Evolutionary conservation across 2,329 filamentous ascomycete genomes (phyloP).

Genomic region (Botrytis fragariae): DNA sequence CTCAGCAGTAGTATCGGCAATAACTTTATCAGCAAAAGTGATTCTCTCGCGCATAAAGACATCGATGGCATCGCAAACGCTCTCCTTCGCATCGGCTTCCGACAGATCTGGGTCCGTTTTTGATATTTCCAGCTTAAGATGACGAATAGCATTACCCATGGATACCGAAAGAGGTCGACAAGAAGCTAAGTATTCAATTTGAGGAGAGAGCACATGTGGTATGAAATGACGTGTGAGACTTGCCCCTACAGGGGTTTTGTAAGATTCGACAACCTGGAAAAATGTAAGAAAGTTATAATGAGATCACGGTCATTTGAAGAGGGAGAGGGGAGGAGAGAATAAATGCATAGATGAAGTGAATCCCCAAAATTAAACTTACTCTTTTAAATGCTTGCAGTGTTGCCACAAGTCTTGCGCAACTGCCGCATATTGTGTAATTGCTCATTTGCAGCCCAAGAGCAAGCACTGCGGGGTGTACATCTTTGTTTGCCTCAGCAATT

Average conservation of each 20-base stretch:
- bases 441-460: constrained; percentile 85
- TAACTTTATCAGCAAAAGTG: constrained; percentile 80
- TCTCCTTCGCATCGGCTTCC: constrained; percentile 77
- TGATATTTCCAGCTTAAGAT: constrained; percentile 88
- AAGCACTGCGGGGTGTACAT: constrained; percentile 82
- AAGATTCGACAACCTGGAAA: constrained; percentile 80
- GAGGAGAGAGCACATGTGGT: constrained; percentile 84
- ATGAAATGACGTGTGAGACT: constrained; percentile 89
- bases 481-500: constrained; percentile 60
- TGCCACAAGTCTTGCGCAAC: constrained; percentile 80
- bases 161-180: constrained; percentile 95
- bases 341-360: background rate
- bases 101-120: constrained; percentile 83
- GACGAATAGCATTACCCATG: constrained; percentile 95
- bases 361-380: constrained; percentile 47
- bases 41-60: constrained; percentile 88
- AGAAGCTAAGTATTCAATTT: constrained; percentile 91
- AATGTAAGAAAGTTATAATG: constrained; percentile 20
- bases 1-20: constrained; percentile 70
- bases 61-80: constrained; percentile 79
- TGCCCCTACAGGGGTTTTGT: constrained; percentile 80
- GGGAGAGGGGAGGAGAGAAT: background rate
- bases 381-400: constrained; percentile 88
- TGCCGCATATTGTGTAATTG: constrained; percentile 79
- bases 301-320: background rate